Evolutionary conservation across 2,329 filamentous ascomycete genomes (phyloP).

Genomic region (Talaromyces marneffei): DNA sequence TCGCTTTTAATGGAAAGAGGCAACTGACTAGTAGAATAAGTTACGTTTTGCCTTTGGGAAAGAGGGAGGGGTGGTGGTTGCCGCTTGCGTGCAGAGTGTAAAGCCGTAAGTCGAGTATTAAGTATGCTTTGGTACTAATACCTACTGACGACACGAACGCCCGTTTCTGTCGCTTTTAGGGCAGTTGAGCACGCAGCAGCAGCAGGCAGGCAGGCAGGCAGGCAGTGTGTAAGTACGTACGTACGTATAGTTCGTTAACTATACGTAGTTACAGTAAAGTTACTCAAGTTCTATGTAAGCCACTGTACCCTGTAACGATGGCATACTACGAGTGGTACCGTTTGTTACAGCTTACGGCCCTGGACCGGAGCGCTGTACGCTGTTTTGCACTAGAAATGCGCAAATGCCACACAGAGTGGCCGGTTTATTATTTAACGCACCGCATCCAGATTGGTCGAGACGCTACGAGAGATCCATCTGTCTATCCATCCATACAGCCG

Average conservation of each 20-base stretch:
- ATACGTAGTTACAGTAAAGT: no score
- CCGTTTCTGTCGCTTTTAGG: conserved; percentile 8
- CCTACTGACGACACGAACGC: conserved; percentile 9
- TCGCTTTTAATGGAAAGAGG: background rate
- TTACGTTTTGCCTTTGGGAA: background rate
- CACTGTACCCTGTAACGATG: background rate
- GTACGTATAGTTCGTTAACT: no score
- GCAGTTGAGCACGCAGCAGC: background rate
- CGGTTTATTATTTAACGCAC: conserved; percentile 6
- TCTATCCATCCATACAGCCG: background rate
- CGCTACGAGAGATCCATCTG: background rate
- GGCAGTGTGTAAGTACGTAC: background rate
- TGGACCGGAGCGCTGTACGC: no score
- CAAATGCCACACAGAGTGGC: background rate
- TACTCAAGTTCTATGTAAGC: no score
- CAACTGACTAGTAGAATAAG: background rate
- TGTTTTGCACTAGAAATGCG: background rate
- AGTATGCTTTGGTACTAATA: conserved; percentile 3
- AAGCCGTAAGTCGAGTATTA: background rate
- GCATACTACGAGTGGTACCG: no score
- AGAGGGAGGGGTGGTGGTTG: conserved; percentile 4
- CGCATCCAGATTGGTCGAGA: background rate
- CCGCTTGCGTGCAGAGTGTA: conserved; percentile 8
- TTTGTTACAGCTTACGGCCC: no score
- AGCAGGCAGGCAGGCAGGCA: background rate